phyloP scores from a whole-genome alignment of 768 basidiomycete genomes.

The Tephrocybe sp. region DNA sequence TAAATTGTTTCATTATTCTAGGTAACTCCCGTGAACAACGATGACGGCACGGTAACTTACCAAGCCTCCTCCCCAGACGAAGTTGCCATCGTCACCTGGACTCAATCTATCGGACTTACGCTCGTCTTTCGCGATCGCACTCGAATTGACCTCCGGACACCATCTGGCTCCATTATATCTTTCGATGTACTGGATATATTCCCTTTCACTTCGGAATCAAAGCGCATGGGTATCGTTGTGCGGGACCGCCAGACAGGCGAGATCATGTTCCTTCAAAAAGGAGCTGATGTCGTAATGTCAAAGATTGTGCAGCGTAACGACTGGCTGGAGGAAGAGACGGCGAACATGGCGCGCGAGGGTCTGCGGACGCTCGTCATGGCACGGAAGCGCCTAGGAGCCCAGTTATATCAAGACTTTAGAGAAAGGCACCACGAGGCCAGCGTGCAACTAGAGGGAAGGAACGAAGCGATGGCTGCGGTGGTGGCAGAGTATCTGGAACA shows the following conservation, averaged over 20 bases:
- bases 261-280: conserved; percentile 91
- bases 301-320: conserved; percentile 94
- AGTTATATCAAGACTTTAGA: conserved; percentile 75
- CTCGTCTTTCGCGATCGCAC: conserved; percentile 88
- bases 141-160: conserved; percentile 79
- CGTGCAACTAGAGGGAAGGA: conserved; percentile 72
- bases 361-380: conserved; percentile 92
- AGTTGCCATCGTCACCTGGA: conserved; percentile 98
- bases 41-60: conserved; percentile 93
- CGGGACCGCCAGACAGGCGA: conserved; percentile 74
- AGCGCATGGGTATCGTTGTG: conserved; percentile 98
- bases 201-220: conserved; percentile 97
- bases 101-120: conserved; percentile 89
- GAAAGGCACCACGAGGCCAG: conserved; percentile 72
- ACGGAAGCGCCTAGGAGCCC: conserved; percentile 67
- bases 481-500: conserved; percentile 78
- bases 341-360: conserved; percentile 97
- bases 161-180: conserved; percentile 55
- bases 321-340: conserved; percentile 98
- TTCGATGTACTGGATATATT: conserved; percentile 94
- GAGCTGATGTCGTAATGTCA: conserved; percentile 98
- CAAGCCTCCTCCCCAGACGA: conserved; percentile 99
- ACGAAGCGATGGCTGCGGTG: conserved; percentile 75
- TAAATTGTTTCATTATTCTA: conserved; percentile 27
- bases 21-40: conserved; percentile 95